Percentiles rank a stretch among this genome's conserved stretches.
Conservation (phyloP, 306 rosid genomes). For the Malus domestica region DNA sequence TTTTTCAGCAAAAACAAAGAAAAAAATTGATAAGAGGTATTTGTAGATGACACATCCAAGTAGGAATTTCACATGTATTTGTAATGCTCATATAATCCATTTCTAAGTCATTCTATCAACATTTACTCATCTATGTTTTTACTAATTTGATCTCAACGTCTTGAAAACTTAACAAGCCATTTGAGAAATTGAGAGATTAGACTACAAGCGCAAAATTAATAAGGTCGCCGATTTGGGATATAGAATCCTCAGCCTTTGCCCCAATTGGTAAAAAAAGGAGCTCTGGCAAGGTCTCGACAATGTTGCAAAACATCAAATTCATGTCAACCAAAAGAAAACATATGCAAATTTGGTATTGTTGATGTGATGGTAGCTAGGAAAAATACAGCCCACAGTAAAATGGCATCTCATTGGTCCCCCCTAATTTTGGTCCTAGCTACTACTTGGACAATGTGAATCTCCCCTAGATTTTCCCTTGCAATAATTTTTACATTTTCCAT, state of each 20-base stretch:
- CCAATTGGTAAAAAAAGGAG: not conserved
- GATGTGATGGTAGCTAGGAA: not conserved
- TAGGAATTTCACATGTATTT: too few species aligned
- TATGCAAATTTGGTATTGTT: not conserved
- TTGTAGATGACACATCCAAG: too few species aligned
- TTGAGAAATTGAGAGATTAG: not conserved
- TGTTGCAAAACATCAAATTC: not conserved
- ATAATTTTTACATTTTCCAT: not conserved
- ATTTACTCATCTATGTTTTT: too few species aligned
- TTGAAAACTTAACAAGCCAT: too few species aligned
- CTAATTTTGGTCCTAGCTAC: not conserved
- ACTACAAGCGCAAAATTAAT: not conserved
- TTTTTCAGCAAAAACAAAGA: too few species aligned
- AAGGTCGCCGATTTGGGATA: not conserved
- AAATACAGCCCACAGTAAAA: not conserved
- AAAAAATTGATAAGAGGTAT: too few species aligned
- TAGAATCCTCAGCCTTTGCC: not conserved
- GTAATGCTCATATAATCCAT: too few species aligned
- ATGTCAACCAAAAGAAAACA: not conserved
- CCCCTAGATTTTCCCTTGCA: not conserved
- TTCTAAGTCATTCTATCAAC: too few species aligned
- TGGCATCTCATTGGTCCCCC: slow-evolving; percentile 5
- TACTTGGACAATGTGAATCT: not conserved
- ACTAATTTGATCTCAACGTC: too few species aligned
- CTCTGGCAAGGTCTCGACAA: not conserved